Evolutionary conservation across 2,329 filamentous ascomycete species (phyloP).

Genomic region (Nannizzia gypsea): DNA sequence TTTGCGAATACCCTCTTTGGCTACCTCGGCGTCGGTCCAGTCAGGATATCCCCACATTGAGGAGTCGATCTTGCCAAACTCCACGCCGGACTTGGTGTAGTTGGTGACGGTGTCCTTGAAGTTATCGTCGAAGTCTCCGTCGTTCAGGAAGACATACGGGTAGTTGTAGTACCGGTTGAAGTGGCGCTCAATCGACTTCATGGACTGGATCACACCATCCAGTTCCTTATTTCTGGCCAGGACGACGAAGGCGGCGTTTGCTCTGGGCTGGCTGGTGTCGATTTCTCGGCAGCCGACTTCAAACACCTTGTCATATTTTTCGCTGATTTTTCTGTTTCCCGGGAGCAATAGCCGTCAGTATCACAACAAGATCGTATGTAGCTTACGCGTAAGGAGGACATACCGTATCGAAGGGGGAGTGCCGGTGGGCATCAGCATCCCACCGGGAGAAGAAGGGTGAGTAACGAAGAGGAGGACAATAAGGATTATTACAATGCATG

Average conservation of each 20-base stretch:
- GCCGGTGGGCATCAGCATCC: slow-evolving; percentile 76
- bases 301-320: slow-evolving; percentile 95
- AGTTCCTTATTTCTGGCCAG: slow-evolving; percentile 92
- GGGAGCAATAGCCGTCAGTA: background rate
- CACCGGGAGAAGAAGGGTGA: slow-evolving; percentile 70
- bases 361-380: background rate
- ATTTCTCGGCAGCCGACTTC: slow-evolving; percentile 71
- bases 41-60: slow-evolving; percentile 95
- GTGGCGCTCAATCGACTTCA: slow-evolving; percentile 95
- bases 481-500: slow-evolving; percentile 77
- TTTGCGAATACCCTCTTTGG: slow-evolving; percentile 89
- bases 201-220: slow-evolving; percentile 87
- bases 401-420: slow-evolving; percentile 84
- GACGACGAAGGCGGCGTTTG: slow-evolving; percentile 92
- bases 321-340: slow-evolving; percentile 77
- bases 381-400: slow-evolving; percentile 20
- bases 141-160: slow-evolving; percentile 95
- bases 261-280: slow-evolving; percentile 65
- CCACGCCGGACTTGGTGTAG: slow-evolving; percentile 75
- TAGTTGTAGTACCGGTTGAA: slow-evolving; percentile 99
- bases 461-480: slow-evolving; percentile 81
- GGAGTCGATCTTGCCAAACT: slow-evolving; percentile 86
- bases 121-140: slow-evolving; percentile 87
- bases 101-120: slow-evolving; percentile 83
- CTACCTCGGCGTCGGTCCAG: slow-evolving; percentile 88